Percentiles rank a stretch among this genome's conserved stretches.
These are phyloP conservation scores for Viola odorata DNA, from an alignment of 345 rosid species.

Conservation along the genomic window DNA sequence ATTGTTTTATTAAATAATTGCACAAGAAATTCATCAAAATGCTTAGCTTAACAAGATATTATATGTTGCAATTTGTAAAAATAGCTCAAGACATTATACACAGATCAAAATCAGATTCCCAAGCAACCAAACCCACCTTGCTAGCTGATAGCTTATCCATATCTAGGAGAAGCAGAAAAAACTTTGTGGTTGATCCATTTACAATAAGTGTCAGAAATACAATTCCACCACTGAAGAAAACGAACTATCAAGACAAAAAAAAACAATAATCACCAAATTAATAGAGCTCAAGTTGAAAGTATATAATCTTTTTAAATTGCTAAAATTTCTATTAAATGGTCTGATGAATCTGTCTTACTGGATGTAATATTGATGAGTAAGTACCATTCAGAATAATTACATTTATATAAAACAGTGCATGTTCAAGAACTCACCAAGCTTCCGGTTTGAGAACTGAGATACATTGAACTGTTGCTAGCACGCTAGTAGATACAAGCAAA, in stretches of 20 bases:
- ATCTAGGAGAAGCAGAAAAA: conserved; percentile 59
- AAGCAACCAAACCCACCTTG: conserved; percentile 51
- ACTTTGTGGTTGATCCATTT: conserved; percentile 92
- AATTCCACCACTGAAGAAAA: conserved; percentile 94
- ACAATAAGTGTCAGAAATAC: conserved; percentile 83
- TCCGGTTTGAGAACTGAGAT: conserved; percentile 63
- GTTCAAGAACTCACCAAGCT: conserved; percentile 50
- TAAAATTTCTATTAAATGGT: too few relatives aligned
- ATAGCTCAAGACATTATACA: too few relatives aligned
- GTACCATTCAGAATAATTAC: too few relatives aligned
- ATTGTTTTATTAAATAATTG: background rate
- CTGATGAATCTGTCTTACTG: too few relatives aligned
- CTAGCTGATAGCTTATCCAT: conserved; percentile 71
- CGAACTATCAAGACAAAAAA: conserved; percentile 47
- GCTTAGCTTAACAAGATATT: too few relatives aligned
- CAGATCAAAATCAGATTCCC: background rate
- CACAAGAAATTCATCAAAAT: background rate
- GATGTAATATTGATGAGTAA: conserved; percentile 35
- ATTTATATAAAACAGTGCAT: too few relatives aligned
- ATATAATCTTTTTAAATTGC: background rate
- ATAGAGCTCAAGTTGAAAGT: background rate
- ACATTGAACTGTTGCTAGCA: conserved; percentile 42
- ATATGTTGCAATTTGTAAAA: too few relatives aligned
- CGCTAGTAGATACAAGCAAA: conserved; percentile 37
- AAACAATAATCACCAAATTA: conserved; percentile 7